Percentiles rank a stretch among this genome's conserved stretches.
Conservation (phyloP, 2,329 filamentous ascomycete genomes). For the Xylaria sp. region DNA sequence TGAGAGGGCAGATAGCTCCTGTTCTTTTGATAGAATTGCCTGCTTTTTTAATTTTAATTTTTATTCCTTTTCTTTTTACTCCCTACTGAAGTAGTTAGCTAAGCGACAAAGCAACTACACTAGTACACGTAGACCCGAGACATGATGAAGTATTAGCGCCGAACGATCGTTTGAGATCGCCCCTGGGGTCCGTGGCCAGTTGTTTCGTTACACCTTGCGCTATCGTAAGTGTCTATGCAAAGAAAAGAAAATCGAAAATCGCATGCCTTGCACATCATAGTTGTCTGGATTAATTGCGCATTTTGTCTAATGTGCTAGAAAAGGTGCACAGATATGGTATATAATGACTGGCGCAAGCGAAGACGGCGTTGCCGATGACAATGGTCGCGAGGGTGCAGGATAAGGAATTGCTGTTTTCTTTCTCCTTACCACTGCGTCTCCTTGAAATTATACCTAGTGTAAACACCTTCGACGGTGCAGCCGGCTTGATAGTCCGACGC, state of each 20-base stretch:
- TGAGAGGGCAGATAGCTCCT: no score
- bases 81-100: no score
- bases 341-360: slow-evolving; percentile 4
- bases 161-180: slow-evolving; percentile 38
- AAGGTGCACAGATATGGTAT: not conserved
- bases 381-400: not conserved
- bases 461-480: not conserved
- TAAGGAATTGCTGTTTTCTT: not conserved
- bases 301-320: not conserved
- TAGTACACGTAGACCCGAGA: slow-evolving; percentile 27
- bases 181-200: slow-evolving; percentile 24
- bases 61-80: not conserved
- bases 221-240: slow-evolving; percentile 4
- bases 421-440: slow-evolving; percentile 12
- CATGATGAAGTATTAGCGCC: slow-evolving; percentile 23
- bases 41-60: not conserved
- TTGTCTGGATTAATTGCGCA: not conserved
- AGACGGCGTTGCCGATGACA: not conserved
- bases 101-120: not conserved
- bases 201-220: slow-evolving; percentile 29
- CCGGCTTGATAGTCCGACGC: slow-evolving; percentile 5
- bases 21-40: no score
- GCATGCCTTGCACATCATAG: not conserved
- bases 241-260: not conserved
- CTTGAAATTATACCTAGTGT: not conserved